These are phyloP conservation scores for Lachnellula hyalina DNA, from an alignment of 2,329 filamentous ascomycete genomes.

Conservation along the genomic window DNA sequence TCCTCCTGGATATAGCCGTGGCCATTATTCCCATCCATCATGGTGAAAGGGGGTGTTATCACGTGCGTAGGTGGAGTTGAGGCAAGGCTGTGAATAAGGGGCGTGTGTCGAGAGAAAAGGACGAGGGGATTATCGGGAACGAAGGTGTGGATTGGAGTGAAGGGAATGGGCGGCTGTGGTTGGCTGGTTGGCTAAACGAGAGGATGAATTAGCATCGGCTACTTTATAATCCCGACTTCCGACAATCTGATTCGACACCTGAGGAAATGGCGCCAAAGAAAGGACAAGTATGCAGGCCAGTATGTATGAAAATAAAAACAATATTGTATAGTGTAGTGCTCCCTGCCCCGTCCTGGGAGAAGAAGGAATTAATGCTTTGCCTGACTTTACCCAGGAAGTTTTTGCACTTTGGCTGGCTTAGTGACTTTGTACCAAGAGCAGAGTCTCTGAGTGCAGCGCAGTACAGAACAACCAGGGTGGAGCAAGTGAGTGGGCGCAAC, in stretches of 20 bases:
- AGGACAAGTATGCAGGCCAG: not conserved
- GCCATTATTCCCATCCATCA: constrained; percentile 27
- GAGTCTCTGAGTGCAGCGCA: not conserved
- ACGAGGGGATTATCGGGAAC: not conserved
- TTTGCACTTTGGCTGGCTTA: too few species aligned
- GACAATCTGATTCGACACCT: not conserved
- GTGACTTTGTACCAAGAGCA: not conserved
- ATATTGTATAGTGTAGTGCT: too few species aligned
- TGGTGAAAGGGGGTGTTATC: constrained; percentile 2
- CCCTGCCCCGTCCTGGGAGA: not conserved
- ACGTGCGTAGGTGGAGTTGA: constrained; percentile 5
- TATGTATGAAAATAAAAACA: not conserved
- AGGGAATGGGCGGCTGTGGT: not conserved
- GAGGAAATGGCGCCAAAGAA: not conserved
- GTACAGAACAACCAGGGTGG: not conserved
- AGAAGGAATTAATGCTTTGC: not conserved
- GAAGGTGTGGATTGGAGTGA: not conserved
- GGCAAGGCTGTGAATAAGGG: not conserved
- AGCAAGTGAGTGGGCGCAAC: not conserved
- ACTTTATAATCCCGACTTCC: not conserved
- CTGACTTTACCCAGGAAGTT: too few species aligned
- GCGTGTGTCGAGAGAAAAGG: not conserved
- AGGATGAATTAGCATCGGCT: constrained; percentile 23
- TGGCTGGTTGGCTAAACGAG: constrained; percentile 26
- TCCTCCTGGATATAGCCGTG: constrained; percentile 25